Evolutionary conservation across 2,329 filamentous ascomycete genomes (phyloP).

Genomic region (Alternaria incomplexa): DNA sequence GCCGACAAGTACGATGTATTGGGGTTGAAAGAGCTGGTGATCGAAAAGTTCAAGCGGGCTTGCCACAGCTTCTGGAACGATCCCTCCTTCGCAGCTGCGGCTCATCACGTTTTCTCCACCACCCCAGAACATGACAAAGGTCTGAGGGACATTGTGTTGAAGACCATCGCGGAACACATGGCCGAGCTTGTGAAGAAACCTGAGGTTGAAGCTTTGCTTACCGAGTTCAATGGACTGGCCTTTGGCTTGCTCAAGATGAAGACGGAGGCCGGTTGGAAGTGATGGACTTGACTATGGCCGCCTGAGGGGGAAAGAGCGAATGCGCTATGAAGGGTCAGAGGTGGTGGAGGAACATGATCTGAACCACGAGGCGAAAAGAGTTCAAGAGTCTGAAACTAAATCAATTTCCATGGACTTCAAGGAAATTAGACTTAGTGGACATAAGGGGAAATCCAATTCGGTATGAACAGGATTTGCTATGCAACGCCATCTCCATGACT

Average conservation of each 20-base stretch:
- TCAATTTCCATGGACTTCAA: too few species aligned
- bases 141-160: neutral
- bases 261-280: neutral
- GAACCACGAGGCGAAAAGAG: too few species aligned
- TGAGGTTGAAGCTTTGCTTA: neutral
- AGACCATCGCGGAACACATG: neutral
- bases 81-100: neutral
- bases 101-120: neutral
- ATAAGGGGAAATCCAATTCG: too few species aligned
- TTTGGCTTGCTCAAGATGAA: neutral
- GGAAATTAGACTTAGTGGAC: too few species aligned
- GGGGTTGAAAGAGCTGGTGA: neutral
- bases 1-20: slow-evolving; percentile 1
- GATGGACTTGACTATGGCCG: neutral
- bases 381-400: too few species aligned
- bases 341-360: too few species aligned
- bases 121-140: neutral
- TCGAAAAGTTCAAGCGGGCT: neutral
- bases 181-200: neutral
- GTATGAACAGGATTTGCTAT: too few species aligned
- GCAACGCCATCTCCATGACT: neutral
- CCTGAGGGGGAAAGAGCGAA: neutral
- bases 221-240: neutral
- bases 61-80: neutral
- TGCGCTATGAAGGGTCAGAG: too few species aligned